These are phyloP conservation scores for Scenedesmus sp. DNA, from an alignment of 163 green algal species.

Conservation along the genomic window DNA sequence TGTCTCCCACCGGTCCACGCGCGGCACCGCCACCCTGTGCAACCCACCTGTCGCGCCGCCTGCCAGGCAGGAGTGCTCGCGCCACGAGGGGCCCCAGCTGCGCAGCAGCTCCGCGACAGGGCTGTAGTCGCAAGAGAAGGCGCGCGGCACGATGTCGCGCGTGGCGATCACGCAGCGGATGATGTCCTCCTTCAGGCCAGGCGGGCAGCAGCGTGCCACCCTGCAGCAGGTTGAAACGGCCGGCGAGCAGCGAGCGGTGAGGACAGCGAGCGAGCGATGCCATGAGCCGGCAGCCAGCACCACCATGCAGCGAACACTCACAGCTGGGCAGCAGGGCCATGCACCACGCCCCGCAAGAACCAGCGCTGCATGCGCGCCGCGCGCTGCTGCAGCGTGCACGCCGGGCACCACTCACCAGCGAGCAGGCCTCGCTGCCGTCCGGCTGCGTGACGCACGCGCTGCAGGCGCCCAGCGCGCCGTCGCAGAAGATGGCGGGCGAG, in stretches of 20 bases:
- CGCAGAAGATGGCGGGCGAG: slow-evolving; percentile 91
- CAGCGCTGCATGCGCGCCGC: background rate
- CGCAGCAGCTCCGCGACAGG: slow-evolving; percentile 83
- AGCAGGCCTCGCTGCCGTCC: slow-evolving; percentile 17
- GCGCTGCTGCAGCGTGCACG: background rate
- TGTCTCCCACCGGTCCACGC: background rate
- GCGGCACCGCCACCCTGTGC: background rate
- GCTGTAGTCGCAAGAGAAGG: slow-evolving; percentile 98
- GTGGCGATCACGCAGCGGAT: slow-evolving; percentile 95
- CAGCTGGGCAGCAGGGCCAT: no score
- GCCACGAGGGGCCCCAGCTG: slow-evolving; percentile 74
- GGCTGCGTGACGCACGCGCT: background rate
- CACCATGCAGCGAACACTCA: no score
- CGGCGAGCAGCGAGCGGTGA: background rate
- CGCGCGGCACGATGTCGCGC: slow-evolving; percentile 96
- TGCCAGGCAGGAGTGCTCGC: slow-evolving; percentile 78
- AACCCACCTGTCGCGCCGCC: background rate
- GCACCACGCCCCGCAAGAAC: background rate
- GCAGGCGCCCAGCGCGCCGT: slow-evolving; percentile 58
- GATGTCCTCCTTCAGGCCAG: slow-evolving; percentile 79
- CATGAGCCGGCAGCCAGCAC: no score
- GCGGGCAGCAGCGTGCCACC: slow-evolving; percentile 61
- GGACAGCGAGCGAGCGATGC: background rate
- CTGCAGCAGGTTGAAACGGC: background rate
- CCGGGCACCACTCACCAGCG: slow-evolving; percentile 36